These are phyloP conservation scores for Prunus armeniaca DNA, from an alignment of 306 rosid genomes.

Conservation along the genomic window DNA sequence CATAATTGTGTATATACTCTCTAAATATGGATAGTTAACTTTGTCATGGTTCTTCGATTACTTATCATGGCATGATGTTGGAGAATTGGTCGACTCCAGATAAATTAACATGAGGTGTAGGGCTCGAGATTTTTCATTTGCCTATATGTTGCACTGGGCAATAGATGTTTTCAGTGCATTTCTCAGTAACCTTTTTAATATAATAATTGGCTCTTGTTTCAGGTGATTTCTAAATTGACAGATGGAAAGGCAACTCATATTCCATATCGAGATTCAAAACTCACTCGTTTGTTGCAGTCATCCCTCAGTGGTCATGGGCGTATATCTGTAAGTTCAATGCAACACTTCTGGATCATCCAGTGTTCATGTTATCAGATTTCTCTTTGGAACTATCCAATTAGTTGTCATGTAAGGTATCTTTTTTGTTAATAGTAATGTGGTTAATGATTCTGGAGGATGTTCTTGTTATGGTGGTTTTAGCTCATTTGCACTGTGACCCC, in stretches of 20 bases:
- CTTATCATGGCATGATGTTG: background rate
- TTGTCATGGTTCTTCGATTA: background rate
- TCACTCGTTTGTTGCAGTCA: constrained; percentile 60
- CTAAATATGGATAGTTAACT: background rate
- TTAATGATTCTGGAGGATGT: constrained; percentile 12
- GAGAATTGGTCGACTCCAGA: background rate
- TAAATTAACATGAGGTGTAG: background rate
- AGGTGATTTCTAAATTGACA: constrained; percentile 61
- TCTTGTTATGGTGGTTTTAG: constrained; percentile 26
- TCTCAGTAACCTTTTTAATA: background rate
- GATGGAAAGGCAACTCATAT: constrained; percentile 56
- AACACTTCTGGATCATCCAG: background rate
- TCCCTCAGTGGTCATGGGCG: constrained; percentile 61
- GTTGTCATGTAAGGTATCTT: background rate
- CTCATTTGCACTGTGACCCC: constrained; percentile 61
- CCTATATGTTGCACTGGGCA: background rate
- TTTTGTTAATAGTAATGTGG: background rate
- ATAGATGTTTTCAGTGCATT: background rate
- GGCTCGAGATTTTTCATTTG: background rate
- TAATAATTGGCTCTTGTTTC: constrained; percentile 19
- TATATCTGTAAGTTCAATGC: constrained; percentile 41
- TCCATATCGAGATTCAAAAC: constrained; percentile 65
- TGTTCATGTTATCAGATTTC: constrained; percentile 3
- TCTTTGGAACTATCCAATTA: background rate
- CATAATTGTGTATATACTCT: background rate